Evolutionary conservation across 78 protist genomes (phyloP).

Genomic region (Bigelowiella natans): DNA sequence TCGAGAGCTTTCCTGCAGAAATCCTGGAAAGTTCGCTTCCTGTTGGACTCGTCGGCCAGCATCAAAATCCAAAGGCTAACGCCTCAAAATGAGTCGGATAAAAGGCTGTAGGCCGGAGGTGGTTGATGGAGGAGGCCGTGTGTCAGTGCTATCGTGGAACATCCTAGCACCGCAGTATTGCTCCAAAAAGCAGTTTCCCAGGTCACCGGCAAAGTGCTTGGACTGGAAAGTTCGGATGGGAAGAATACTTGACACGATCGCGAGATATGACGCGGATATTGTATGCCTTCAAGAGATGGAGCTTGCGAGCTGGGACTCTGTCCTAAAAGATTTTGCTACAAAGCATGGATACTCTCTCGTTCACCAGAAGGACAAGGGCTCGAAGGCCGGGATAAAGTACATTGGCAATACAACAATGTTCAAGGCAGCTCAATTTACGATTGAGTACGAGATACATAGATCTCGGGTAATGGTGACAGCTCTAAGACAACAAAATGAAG

Average conservation of each 20-base stretch:
- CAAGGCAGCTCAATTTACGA: too few species aligned
- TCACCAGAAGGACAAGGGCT: too few species aligned
- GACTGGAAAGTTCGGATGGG: neutral
- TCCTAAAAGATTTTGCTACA: neutral
- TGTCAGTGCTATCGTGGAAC: conserved; percentile 2
- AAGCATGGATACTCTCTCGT: too few species aligned
- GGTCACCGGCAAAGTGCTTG: neutral
- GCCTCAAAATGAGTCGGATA: neutral
- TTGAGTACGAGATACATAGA: too few species aligned
- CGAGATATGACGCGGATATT: neutral
- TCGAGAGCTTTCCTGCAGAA: too few species aligned
- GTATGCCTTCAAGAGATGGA: conserved; percentile 16
- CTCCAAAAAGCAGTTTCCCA: neutral
- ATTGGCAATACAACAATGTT: too few species aligned
- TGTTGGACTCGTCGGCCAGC: neutral
- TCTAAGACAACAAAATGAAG: too few species aligned
- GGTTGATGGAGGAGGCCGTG: too few species aligned
- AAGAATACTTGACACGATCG: neutral
- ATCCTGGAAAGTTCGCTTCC: too few species aligned
- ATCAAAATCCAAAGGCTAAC: neutral
- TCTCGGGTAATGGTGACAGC: too few species aligned
- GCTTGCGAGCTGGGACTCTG: neutral
- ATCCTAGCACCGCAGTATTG: neutral
- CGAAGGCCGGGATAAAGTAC: too few species aligned
- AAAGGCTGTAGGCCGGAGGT: neutral